Evolutionary conservation across 2,329 filamentous ascomycete species (phyloP).

Genomic region (Phyllosticta capitalensis): DNA sequence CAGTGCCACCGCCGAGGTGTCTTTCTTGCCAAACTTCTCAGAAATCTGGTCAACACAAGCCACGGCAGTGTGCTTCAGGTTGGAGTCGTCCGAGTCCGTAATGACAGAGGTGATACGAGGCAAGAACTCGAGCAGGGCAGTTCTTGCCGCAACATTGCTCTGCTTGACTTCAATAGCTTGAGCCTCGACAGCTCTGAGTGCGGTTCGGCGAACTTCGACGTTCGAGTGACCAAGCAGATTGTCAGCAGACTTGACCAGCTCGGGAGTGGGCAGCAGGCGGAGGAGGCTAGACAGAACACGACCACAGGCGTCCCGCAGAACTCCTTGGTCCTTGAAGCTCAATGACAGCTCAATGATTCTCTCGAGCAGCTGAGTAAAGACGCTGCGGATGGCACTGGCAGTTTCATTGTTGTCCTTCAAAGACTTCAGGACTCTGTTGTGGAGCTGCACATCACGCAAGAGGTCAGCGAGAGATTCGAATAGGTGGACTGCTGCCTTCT

Average conservation of each 20-base stretch:
- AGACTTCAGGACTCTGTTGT: constrained; percentile 21
- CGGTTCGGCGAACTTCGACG: constrained; percentile 65
- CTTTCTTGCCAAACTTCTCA: constrained; percentile 92
- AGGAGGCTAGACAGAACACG: constrained; percentile 71
- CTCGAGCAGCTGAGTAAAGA: constrained; percentile 31
- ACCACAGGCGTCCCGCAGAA: constrained; percentile 40
- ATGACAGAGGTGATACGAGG: constrained; percentile 71
- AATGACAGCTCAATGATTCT: constrained; percentile 50
- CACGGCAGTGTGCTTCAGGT: constrained; percentile 76
- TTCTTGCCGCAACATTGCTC: constrained; percentile 57
- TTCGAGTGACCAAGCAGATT: constrained; percentile 68
- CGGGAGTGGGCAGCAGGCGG: constrained; percentile 71
- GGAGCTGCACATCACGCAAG: constrained; percentile 24
- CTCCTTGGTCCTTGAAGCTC: constrained; percentile 40
- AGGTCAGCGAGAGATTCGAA: constrained; percentile 31
- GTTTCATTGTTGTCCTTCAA: constrained; percentile 21
- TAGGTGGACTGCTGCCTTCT: constrained; percentile 27
- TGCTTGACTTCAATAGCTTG: constrained; percentile 67
- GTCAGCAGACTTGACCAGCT: constrained; percentile 84
- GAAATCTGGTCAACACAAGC: constrained; percentile 86
- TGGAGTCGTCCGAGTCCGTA: constrained; percentile 58
- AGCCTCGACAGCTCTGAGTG: constrained; percentile 60
- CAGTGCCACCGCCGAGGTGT: constrained; percentile 63
- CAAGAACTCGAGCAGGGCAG: constrained; percentile 67
- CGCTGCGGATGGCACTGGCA: constrained; percentile 18